Base-by-base conservation (phyloP, 2,329 filamentous ascomycete species). In the Aspergillus bombycis region DNA sequence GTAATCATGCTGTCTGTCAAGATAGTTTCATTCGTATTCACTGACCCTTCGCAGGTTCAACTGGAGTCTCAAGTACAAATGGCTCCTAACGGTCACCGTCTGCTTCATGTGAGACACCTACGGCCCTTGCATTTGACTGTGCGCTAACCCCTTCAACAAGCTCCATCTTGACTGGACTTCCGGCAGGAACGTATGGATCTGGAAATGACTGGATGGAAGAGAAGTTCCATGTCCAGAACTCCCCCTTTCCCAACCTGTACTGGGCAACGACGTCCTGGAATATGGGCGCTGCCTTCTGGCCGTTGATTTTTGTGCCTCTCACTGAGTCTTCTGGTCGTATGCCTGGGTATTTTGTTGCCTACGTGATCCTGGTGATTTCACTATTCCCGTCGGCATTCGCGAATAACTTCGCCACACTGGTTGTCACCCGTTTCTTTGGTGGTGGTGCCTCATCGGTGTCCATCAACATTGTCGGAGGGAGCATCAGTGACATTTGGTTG, bases 391-490 rank as follows among this genome's bases (percentile, higher is more conserved):
- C 79, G 23, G 79, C 78, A 0, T 73, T 82, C 38, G 80, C 81
- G 2, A 71, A 76, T 5, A 82, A 82, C 58, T 82, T 80, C 58
- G 80, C 81, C 0, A 82, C 81, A 0, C 64, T 83, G 3, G 75
- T 82, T 2, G 72, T 81, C 0, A 80, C 79, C 2, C 74, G 81
- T 0, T 79, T 82, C 58, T 78, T 83, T 41, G 79, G 79, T 3
- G 81, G 81, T 1, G 77, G 80, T 2, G 78, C 76, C 28, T 79
- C 79, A 1, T 80, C 78, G 0, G 77, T 81, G 2, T 74, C 79
- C 1, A 80, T 80, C 43, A 82, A 82, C 54, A 76, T 77, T 12
- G 75, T 77, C 10, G 75, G 74, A 4, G 75, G 75, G 1, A 76
- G 72, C 58, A 76, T 76, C 36, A 75, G 72, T 34, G 74, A 77